phyloP scores from a whole-genome alignment of 768 basidiomycete genomes.

The Ramaria sp. region DNA sequence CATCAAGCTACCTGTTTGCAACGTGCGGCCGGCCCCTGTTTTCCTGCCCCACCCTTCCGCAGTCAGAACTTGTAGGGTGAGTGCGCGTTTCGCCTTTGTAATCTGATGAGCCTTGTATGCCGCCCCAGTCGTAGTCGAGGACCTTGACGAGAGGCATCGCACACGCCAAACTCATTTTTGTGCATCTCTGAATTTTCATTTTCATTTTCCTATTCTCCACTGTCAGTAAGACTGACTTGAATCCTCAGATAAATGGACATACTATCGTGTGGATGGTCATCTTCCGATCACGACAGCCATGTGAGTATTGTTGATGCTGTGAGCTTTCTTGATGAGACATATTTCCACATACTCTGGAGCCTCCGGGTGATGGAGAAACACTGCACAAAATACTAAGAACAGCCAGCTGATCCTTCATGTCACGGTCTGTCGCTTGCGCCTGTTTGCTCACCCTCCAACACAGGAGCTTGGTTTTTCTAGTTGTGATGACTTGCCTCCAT shows the following conservation, averaged over 20 bases:
- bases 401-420: constrained; percentile 40
- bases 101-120: constrained; percentile 54
- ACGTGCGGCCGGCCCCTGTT: too few species aligned
- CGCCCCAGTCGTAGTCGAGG: constrained; percentile 63
- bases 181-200: constrained; percentile 44
- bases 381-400: constrained; percentile 46
- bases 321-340: constrained; percentile 31
- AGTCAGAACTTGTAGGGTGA: constrained; percentile 15
- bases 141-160: constrained; percentile 60
- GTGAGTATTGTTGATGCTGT: background rate
- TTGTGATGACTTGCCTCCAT: too few species aligned
- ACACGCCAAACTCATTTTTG: constrained; percentile 42
- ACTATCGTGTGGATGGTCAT: background rate
- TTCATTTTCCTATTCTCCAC: constrained; percentile 1
- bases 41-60: background rate
- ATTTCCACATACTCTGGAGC: constrained; percentile 34
- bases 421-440: background rate
- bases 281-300: background rate
- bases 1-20: background rate
- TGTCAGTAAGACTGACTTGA: background rate
- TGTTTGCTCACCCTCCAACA: background rate
- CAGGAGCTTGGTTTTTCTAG: too few species aligned
- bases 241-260: background rate
- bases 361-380: constrained; percentile 34
- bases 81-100: constrained; percentile 14